Evolutionary conservation across 106 monocot genomes (phyloP).

Genomic region (Dioscorea dumetorum): DNA sequence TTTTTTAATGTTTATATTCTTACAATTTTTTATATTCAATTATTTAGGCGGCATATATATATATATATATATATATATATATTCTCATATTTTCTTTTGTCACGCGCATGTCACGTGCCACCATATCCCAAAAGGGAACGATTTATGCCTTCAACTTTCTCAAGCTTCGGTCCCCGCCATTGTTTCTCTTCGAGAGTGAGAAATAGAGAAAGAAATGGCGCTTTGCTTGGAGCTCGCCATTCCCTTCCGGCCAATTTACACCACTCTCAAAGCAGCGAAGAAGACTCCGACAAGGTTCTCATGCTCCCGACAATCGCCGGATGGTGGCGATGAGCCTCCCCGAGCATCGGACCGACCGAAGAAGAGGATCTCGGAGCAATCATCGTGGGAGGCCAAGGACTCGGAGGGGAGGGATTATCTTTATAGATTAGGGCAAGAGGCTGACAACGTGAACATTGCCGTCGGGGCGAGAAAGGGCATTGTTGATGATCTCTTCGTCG

Average conservation of each 20-base stretch:
- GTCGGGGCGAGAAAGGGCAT: constrained; percentile 73
- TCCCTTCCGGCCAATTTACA: neutral
- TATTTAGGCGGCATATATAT: no score
- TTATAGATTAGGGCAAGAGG: constrained; percentile 69
- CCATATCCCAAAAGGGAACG: neutral
- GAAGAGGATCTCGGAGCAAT: constrained; percentile 67
- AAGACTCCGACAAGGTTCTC: neutral
- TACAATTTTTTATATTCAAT: no score
- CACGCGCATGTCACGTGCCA: constrained; percentile 6
- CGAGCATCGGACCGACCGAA: neutral
- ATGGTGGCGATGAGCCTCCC: neutral
- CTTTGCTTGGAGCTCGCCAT: neutral
- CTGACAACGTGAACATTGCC: constrained; percentile 79
- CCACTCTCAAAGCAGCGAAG: neutral
- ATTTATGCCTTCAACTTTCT: neutral
- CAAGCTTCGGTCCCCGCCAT: neutral
- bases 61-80: no score
- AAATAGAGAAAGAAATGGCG: constrained; percentile 3
- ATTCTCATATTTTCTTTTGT: neutral
- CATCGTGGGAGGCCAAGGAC: constrained; percentile 79
- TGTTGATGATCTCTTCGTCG: constrained; percentile 80
- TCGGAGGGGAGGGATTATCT: constrained; percentile 66
- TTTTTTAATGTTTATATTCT: no score
- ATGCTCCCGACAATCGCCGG: neutral
- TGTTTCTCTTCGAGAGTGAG: neutral